Evolutionary conservation across 2,329 filamentous ascomycete genomes (phyloP).

Genomic region (Rhynchosporium graminicola): DNA sequence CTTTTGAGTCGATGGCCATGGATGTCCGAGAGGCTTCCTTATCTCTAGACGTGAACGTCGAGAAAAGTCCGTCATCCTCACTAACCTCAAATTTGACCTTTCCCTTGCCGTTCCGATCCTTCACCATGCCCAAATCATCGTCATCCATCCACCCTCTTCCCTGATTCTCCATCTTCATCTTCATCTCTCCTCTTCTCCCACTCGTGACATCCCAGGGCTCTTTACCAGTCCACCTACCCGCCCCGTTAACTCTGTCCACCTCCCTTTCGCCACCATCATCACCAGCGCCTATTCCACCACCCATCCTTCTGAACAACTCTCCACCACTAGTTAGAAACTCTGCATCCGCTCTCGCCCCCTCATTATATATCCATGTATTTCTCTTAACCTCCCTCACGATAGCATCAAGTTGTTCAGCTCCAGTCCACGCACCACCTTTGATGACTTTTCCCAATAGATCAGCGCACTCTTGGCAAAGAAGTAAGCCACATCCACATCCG

Average conservation of each 20-base stretch:
- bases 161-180: not conserved
- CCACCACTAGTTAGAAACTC: slow-evolving; percentile 25
- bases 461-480: slow-evolving; percentile 29
- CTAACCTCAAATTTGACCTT: not conserved
- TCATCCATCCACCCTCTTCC: not conserved
- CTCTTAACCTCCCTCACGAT: slow-evolving; percentile 13
- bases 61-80: not conserved
- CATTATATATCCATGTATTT: slow-evolving; percentile 13
- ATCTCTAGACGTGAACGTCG: not conserved
- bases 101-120: not conserved
- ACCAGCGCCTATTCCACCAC: not conserved
- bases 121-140: not conserved
- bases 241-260: not conserved
- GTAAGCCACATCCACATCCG: slow-evolving; percentile 30
- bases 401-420: slow-evolving; percentile 16
- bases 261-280: not conserved
- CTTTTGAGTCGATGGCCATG: not conserved
- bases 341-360: slow-evolving; percentile 31
- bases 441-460: slow-evolving; percentile 16
- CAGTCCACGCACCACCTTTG: slow-evolving; percentile 4
- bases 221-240: slow-evolving; percentile 4
- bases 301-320: slow-evolving; percentile 21
- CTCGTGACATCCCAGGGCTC: not conserved
- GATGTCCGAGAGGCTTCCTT: not conserved
- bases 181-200: not conserved